Evolutionary conservation across 2,329 filamentous ascomycete genomes (phyloP).

Genomic region (Fusarium veterinarium): DNA sequence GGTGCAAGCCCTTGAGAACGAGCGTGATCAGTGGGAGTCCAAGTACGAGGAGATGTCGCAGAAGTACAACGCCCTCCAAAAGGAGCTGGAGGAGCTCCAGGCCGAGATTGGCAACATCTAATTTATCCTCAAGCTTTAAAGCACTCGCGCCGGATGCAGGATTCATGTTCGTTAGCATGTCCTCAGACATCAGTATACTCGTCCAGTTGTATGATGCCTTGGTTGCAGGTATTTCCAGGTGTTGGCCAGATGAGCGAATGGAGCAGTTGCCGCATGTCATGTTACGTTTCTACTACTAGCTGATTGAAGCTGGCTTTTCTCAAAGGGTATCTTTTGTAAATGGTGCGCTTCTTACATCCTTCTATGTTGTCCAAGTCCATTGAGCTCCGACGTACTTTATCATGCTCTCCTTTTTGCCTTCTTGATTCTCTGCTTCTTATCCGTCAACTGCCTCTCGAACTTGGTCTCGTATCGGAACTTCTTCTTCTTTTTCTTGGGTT

Average conservation of each 20-base stretch:
- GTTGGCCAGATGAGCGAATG: slow-evolving; percentile 45
- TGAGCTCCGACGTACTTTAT: slow-evolving; percentile 8
- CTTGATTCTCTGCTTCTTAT: slow-evolving; percentile 77
- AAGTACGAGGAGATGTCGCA: slow-evolving; percentile 98
- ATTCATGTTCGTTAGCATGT: slow-evolving; percentile 31
- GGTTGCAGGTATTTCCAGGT: slow-evolving; percentile 42
- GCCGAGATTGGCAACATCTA: slow-evolving; percentile 93
- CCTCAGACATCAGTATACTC: slow-evolving; percentile 31
- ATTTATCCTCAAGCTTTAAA: slow-evolving; percentile 46
- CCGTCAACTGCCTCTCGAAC: slow-evolving; percentile 79
- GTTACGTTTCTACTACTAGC: slow-evolving; percentile 48
- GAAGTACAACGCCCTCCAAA: slow-evolving; percentile 86
- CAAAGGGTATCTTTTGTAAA: slow-evolving; percentile 49
- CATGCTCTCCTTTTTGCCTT: slow-evolving; percentile 43
- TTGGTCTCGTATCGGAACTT: slow-evolving; percentile 95
- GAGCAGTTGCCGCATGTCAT: slow-evolving; percentile 48
- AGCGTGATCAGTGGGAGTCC: slow-evolving; percentile 93
- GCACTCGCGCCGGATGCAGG: slow-evolving; percentile 37
- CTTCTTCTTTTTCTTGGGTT: slow-evolving; percentile 83
- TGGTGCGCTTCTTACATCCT: slow-evolving; percentile 33
- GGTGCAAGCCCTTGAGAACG: slow-evolving; percentile 93
- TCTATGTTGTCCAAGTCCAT: slow-evolving; percentile 25
- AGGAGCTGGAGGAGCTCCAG: slow-evolving; percentile 92
- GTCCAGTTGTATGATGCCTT: slow-evolving; percentile 35
- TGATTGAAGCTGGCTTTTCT: slow-evolving; percentile 46